phyloP scores from a whole-genome alignment of 2,329 filamentous ascomycete species.

The Stemphylium lycopersici region DNA sequence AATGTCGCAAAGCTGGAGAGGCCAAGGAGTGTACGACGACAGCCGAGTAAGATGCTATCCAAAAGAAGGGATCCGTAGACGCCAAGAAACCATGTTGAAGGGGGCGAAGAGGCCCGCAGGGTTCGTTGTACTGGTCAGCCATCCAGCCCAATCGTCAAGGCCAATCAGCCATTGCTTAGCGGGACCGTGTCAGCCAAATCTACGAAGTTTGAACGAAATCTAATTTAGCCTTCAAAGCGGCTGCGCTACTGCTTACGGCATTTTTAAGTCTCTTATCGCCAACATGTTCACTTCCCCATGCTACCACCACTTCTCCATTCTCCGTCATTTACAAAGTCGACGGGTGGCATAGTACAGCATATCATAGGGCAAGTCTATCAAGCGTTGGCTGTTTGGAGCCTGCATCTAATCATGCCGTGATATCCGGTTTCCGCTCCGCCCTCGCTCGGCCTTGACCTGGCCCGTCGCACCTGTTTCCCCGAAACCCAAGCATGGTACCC shows the following conservation, averaged over 20 bases:
- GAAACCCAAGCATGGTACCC: not conserved
- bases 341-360: not conserved
- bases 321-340: too few relatives aligned
- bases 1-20: not conserved
- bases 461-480: constrained; percentile 2
- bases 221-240: constrained; percentile 12
- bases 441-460: constrained; percentile 2
- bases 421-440: constrained; percentile 9
- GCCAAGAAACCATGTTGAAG: constrained; percentile 13
- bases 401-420: constrained; percentile 6
- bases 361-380: not conserved
- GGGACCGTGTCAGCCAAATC: constrained; percentile 7
- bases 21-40: constrained; percentile 4
- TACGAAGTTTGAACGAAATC: not conserved
- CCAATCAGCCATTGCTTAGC: constrained; percentile 9
- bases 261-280: not conserved
- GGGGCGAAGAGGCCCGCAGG: constrained; percentile 10
- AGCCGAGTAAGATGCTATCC: constrained; percentile 3
- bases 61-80: constrained; percentile 12
- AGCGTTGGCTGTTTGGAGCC: constrained; percentile 3
- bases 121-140: constrained; percentile 7
- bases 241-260: constrained; percentile 14
- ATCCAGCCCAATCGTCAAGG: constrained; percentile 5
- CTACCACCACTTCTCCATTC: not conserved
- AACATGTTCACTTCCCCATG: not conserved